These are phyloP conservation scores for Fusarium liriodendri DNA, from an alignment of 2,329 filamentous ascomycete species.

Conservation along the genomic window DNA sequence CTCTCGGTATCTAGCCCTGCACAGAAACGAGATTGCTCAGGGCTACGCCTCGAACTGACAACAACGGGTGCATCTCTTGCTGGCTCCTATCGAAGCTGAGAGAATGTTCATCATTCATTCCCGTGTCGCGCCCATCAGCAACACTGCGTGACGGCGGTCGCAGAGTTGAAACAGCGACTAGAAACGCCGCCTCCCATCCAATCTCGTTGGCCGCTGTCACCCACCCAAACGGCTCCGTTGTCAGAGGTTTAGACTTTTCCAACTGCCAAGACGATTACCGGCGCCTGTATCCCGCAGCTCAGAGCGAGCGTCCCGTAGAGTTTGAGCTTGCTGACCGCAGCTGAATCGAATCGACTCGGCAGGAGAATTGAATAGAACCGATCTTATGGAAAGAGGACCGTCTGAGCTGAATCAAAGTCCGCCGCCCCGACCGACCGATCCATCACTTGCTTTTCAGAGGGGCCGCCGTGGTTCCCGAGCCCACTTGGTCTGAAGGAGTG, in stretches of 20 bases:
- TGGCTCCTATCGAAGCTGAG: background rate
- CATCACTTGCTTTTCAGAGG: constrained; percentile 11
- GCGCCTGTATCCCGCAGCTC: background rate
- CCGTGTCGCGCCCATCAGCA: constrained; percentile 1
- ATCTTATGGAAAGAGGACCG: constrained; percentile 2
- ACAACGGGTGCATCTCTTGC: background rate
- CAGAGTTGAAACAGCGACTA: constrained; percentile 32
- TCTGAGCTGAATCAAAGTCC: constrained; percentile 21
- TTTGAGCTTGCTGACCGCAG: background rate
- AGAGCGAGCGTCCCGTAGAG: background rate
- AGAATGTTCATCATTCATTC: background rate
- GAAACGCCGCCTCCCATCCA: constrained; percentile 16
- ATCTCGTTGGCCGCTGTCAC: constrained; percentile 3
- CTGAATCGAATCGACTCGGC: background rate
- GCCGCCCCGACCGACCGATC: background rate
- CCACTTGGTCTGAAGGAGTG: background rate
- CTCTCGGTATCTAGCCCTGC: constrained; percentile 21
- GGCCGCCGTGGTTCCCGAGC: constrained; percentile 18
- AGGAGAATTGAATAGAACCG: background rate
- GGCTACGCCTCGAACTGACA: background rate
- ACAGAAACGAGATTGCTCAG: constrained; percentile 12
- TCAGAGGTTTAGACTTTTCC: constrained; percentile 4
- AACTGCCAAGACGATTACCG: background rate
- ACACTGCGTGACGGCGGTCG: constrained; percentile 12
- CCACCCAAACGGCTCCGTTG: constrained; percentile 1